Evolutionary conservation across 2,329 filamentous ascomycete species (phyloP), one percentile per base, ranked within the genome.

Genomic region (Neodidymelliopsis sp.): DNA sequence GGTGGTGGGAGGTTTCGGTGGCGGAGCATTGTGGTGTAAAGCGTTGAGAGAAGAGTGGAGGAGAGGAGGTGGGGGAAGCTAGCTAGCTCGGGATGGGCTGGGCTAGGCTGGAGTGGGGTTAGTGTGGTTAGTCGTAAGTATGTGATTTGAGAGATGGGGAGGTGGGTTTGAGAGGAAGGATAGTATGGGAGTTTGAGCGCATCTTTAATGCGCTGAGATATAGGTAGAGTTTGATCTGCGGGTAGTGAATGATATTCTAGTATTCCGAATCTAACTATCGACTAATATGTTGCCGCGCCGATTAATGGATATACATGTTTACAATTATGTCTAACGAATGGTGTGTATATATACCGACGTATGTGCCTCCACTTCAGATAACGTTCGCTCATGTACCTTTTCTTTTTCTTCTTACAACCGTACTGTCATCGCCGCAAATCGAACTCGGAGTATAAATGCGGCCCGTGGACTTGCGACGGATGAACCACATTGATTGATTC

Each of bases 401-500:
- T 11, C 8, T 9, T 5, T 19, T 4, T 13, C n/a, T 38, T 20
- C 15, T 39, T 39, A 30, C 15, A 11, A 6, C 27, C 2, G 7
- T 12, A 7, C 24, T 7, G 24, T 30, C 13, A 42, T 18, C 29
- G 37, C 49, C 42, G 33, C 10, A 13, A 25, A 5, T 28, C 28
- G 22, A 33, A 47, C 10, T 30, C 22, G 4, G 31, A n/a, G 10
- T 37, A 42, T 9, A 33, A 24, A n/a, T n/a, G n/a, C n/a, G n/a
- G n/a, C n/a, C n/a, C 43, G 38, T 64, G 66, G 4, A 41, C 56
- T n/a, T 66, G 62, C 6, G 49, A 54, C 2, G 64, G 62, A 28
- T 70, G 59, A 31, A 70, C 62, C 3, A 65, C 43, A 30, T 48
- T 25, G 10, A 67, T 64, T 11, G 62, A 65, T 4, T 70, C 67